Percentiles rank a stretch among this genome's conserved stretches.
Conservation (phyloP, 2,329 filamentous ascomycete species). For the Cryphonectria naterciae region DNA sequence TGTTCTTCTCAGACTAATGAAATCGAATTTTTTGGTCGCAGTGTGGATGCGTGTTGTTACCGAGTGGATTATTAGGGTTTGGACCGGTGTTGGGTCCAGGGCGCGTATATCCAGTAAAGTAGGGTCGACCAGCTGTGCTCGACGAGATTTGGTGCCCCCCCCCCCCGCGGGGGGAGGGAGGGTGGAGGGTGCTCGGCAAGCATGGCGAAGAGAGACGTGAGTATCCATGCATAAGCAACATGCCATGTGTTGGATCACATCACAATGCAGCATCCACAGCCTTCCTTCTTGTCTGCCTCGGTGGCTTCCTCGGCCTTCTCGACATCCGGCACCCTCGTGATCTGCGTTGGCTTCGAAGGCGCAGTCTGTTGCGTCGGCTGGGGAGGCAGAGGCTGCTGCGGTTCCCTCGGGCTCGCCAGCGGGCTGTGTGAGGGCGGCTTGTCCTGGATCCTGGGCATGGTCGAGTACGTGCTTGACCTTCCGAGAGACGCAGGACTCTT, state of each 20-base stretch:
- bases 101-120: neutral
- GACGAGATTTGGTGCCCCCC: neutral
- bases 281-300: constrained; percentile 58
- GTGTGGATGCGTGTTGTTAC: neutral
- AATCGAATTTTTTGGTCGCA: constrained; percentile 15
- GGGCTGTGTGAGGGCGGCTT: constrained; percentile 43
- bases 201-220: neutral
- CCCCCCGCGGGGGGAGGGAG: too few relatives aligned
- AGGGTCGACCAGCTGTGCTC: neutral
- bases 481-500: constrained; percentile 54
- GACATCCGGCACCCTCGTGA: constrained; percentile 55
- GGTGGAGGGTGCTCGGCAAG: neutral
- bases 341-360: constrained; percentile 38
- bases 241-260: constrained; percentile 58
- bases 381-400: constrained; percentile 47
- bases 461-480: constrained; percentile 60
- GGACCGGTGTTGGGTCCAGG: neutral
- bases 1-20: constrained; percentile 18
- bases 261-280: constrained; percentile 73
- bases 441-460: constrained; percentile 64
- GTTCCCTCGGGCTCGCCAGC: constrained; percentile 51
- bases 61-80: neutral
- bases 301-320: constrained; percentile 58
- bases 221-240: neutral
- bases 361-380: constrained; percentile 43